Evolutionary conservation across 192 early-diverging fungal genomes (phyloP), one percentile per base, ranked within the genome.

Genomic region (Irineochytrium annulatum): DNA sequence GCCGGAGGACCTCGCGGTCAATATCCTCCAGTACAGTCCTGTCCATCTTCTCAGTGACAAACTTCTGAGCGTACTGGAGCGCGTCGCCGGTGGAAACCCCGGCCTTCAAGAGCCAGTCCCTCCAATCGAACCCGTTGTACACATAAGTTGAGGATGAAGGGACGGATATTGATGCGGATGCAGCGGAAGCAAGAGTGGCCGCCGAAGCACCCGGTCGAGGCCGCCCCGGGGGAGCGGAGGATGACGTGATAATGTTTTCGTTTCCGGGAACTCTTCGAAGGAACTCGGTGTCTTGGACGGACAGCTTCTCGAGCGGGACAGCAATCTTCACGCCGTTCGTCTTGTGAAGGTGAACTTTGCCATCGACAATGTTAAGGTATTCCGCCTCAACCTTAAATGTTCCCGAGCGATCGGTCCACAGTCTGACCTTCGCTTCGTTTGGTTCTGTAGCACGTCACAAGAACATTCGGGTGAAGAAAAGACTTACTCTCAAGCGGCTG

Each of bases 281-380:
- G 55, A 67, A 70, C 22, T 81, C 76, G 0, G 73, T 43, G 35
- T 82, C 77, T 5, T 33, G 79, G n/a, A 68, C 64, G 0, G 82
- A 82, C 61, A 99, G 86, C 62, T 96, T 95, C 3, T 90, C 86
- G 31, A 95, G 68, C 1, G 93, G 87, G 11, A 99, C 96, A 27
- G 80, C 87, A 67, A 99, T 97, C 44, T 85, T 93, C 52, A 93
- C 92, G 57, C 92, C 92, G 68, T 99, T 99, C 2, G 84, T 72
- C 66, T 99, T 99, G 72, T 95, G 94, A 45, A 99, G 69, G 22
- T 95, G 88, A 32, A 94, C 86, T 57, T 92, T 90, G 52, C 88
- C 89, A n/a, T 95, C 89, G 20, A 74, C 52, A 52, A 89, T 82
- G 27, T 77, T 70, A 17, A 97, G 33, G 32, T 88, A 95, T 68